Base-by-base conservation (phyloP, 148 eudicot species). In the Rhododendron simsii region DNA sequence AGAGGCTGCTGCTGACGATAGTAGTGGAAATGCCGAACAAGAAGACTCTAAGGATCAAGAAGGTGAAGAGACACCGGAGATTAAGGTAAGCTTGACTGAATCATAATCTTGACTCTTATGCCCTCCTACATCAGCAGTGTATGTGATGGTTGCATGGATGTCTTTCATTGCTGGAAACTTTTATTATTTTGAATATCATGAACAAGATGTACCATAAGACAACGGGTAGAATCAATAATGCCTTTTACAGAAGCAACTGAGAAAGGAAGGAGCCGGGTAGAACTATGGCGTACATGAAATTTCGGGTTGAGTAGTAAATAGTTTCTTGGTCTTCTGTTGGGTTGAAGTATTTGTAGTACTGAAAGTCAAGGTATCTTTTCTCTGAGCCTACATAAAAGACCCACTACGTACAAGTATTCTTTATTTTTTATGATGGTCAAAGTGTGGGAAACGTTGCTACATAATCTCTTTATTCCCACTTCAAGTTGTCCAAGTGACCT, bases 61-160 rank as follows among this genome's bases (percentile, higher is more conserved):
- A 47, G 89, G 84, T 87, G 98, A 93, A 39, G 92, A 92, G 85
- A 48, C 92, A 39, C 93, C 95, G 75, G 95, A 92, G 87, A 84
- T 95, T 57, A 95, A 94, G 97, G 98, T 95, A 78, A 18, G 86
- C 53, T 65, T 87, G 59, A 15, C 5, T 76, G 28, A 47, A 15
- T 20, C 79, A 61, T 86, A 30, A 37, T 28, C 37, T 41, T 20
- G 82, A 23, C 12, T 21, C 47, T 77, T 21, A 33, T 20, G 8
- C 45, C 44, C 44, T 39, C 44, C 44, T 39, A 45, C 48, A 45
- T 45, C 50, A 9, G 65, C 20, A 10, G 50, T 20, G 26, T 44
- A 44, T 12, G 89, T 6, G 33, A 33, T 0, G 9, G 20, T 7
- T 51, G 63, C 71, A 28, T 83, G 21, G 21, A 47, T 47, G 10